Conservation (phyloP, 257 asterid genomes). For the Echium plantagineum region DNA sequence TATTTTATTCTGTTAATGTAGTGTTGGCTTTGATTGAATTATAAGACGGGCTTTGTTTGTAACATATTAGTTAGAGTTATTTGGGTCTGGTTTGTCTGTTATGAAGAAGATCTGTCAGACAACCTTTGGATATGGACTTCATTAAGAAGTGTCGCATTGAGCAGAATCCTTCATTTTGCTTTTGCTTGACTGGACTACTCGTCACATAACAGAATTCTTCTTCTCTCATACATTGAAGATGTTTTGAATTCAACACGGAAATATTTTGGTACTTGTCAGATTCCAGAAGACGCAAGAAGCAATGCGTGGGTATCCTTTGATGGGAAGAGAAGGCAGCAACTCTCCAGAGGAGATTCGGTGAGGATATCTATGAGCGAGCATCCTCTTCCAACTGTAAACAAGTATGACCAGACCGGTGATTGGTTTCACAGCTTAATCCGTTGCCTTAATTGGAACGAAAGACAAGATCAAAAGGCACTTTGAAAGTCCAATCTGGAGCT, state of each 20-base stretch:
- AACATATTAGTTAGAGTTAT: no score
- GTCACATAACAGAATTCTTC: background rate
- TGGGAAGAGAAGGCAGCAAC: slow-evolving; percentile 96
- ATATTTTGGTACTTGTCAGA: slow-evolving; percentile 21
- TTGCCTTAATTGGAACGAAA: slow-evolving; percentile 97
- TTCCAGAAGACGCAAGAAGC: slow-evolving; percentile 88
- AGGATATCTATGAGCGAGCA: slow-evolving; percentile 87
- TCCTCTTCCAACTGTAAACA: slow-evolving; percentile 94
- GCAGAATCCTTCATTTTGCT: no score
- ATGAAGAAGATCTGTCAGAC: no score
- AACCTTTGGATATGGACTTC: no score
- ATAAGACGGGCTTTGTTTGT: no score
- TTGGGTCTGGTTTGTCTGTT: no score
- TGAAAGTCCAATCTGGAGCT: slow-evolving; percentile 17
- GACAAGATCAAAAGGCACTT: slow-evolving; percentile 91
- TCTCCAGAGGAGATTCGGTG: slow-evolving; percentile 85
- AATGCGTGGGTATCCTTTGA: slow-evolving; percentile 97
- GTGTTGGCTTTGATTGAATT: no score
- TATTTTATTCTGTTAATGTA: no score
- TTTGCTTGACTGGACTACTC: no score
- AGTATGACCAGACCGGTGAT: slow-evolving; percentile 87
- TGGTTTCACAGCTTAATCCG: slow-evolving; percentile 96
- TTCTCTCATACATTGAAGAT: no score
- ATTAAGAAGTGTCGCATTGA: no score
- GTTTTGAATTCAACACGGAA: background rate